Percentiles rank a stretch among this genome's conserved stretches.
These are phyloP conservation scores for Oidium heveae DNA, from an alignment of 2,329 filamentous ascomycete genomes.

Conservation along the genomic window DNA sequence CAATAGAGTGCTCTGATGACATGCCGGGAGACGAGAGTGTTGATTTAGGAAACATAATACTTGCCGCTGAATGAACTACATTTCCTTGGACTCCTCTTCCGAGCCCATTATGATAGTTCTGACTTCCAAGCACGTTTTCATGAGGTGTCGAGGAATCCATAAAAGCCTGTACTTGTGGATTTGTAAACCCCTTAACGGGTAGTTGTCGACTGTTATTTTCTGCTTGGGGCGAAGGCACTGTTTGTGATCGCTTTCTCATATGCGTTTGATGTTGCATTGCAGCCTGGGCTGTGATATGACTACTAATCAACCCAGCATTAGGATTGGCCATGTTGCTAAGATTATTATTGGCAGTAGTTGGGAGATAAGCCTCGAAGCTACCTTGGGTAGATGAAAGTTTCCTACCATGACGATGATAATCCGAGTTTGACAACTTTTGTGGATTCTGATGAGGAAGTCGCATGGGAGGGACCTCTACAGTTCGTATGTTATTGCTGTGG, in stretches of 20 bases:
- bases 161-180: slow-evolving; percentile 35
- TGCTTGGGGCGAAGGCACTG: slow-evolving; percentile 29
- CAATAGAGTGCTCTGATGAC: slow-evolving; percentile 14
- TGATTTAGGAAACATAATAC: slow-evolving; percentile 40
- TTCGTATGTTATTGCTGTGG: slow-evolving; percentile 1
- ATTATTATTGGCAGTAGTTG: slow-evolving; percentile 24
- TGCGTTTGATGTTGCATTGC: slow-evolving; percentile 37
- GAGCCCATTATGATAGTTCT: slow-evolving; percentile 32
- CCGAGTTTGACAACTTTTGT: slow-evolving; percentile 16
- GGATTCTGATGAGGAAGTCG: slow-evolving; percentile 15
- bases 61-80: slow-evolving; percentile 46
- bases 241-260: slow-evolving; percentile 44
- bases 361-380: slow-evolving; percentile 49
- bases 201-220: slow-evolving; percentile 9
- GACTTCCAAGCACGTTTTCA: slow-evolving; percentile 25
- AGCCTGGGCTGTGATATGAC: slow-evolving; percentile 57
- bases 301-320: slow-evolving; percentile 27
- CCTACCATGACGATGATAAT: slow-evolving; percentile 23
- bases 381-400: slow-evolving; percentile 52
- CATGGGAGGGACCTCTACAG: neutral
- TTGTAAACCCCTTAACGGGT: slow-evolving; percentile 22
- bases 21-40: slow-evolving; percentile 12
- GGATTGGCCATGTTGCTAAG: slow-evolving; percentile 11
- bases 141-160: slow-evolving; percentile 38
- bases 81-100: slow-evolving; percentile 33